Percentiles rank a stretch among this genome's conserved stretches.
Evolutionary conservation across 805 yeast genomes (phyloP).

Genomic region (Brettanomyces sp.): DNA sequence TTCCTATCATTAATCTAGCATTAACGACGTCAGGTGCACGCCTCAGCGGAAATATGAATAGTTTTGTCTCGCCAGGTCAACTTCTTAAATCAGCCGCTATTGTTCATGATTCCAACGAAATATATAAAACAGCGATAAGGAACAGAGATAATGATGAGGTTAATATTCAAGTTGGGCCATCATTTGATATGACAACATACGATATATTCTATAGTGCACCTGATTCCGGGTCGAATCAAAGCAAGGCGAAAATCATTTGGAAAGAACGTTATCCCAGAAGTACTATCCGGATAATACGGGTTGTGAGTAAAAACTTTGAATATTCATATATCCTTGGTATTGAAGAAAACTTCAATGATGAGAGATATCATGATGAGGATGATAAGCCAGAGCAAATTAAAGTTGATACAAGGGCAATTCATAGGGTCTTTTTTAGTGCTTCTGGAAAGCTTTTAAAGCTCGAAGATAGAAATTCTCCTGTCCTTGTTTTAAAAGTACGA

Average conservation of each 20-base stretch:
- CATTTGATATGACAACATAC: conserved; percentile 46
- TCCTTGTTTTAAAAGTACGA: conserved; percentile 47
- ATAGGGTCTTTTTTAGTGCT: conserved; percentile 55
- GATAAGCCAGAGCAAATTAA: conserved; percentile 27
- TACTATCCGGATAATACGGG: conserved; percentile 30
- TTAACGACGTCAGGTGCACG: conserved; percentile 62
- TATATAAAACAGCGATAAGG: too few relatives aligned
- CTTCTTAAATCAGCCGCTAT: conserved; percentile 52
- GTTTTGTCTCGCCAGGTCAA: conserved; percentile 51
- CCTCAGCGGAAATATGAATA: conserved; percentile 36
- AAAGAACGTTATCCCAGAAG: conserved; percentile 62
- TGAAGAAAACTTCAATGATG: conserved; percentile 57
- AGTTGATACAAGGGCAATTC: conserved; percentile 32
- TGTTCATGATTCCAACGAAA: conserved; percentile 29
- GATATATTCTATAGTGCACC: conserved; percentile 47
- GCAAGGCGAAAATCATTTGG: conserved; percentile 40
- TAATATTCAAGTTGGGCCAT: conserved; percentile 44
- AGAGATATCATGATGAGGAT: conserved; percentile 56
- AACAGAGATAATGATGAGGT: not conserved
- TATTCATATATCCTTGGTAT: conserved; percentile 39
- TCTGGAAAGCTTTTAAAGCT: conserved; percentile 57
- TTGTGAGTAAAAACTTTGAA: conserved; percentile 7
- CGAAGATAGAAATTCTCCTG: conserved; percentile 57
- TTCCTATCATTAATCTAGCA: conserved; percentile 60
- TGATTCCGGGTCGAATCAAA: conserved; percentile 12